Conservation (phyloP, 805 yeast genomes). For the Candida wancherniae region DNA sequence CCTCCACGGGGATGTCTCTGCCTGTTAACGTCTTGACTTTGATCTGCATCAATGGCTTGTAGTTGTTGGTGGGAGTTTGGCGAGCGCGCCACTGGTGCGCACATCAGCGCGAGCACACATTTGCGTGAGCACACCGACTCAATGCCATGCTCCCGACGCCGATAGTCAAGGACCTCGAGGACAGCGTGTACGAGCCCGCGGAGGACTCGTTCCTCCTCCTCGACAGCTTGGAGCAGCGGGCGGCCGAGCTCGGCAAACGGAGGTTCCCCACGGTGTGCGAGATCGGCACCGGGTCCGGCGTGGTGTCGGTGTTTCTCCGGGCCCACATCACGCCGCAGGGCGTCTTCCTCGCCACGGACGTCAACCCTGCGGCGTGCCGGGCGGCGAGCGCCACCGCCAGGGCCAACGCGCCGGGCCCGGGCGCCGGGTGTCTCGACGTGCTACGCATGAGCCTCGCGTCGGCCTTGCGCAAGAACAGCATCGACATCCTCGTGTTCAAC, state of each 20-base stretch:
- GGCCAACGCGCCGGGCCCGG: slow-evolving; percentile 15
- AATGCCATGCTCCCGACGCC: slow-evolving; percentile 78
- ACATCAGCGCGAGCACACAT: not conserved
- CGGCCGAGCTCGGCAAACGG: slow-evolving; percentile 34
- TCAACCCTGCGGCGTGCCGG: slow-evolving; percentile 72
- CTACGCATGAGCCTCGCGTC: slow-evolving; percentile 56
- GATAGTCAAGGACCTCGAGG: slow-evolving; percentile 47
- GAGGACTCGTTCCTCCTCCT: slow-evolving; percentile 86
- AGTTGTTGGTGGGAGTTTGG: not conserved
- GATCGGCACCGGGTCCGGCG: slow-evolving; percentile 90
- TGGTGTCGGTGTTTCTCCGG: slow-evolving; percentile 74
- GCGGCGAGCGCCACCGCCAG: slow-evolving; percentile 27
- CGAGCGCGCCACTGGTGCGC: not conserved
- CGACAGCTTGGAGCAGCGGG: slow-evolving; percentile 61
- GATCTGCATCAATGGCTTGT: slow-evolving; percentile 67
- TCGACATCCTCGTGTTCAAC: slow-evolving; percentile 80
- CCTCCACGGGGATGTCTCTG: slow-evolving; percentile 73
- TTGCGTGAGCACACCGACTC: not conserved
- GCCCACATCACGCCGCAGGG: slow-evolving; percentile 49
- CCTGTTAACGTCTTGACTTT: slow-evolving; percentile 79
- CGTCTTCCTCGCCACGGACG: slow-evolving; percentile 64
- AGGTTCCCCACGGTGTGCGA: slow-evolving; percentile 61
- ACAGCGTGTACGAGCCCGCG: slow-evolving; percentile 88
- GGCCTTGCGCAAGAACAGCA: slow-evolving; percentile 38
- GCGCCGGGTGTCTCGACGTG: slow-evolving; percentile 18